Evolutionary conservation across 2,329 filamentous ascomycete species (phyloP).

Genomic region (Botrytis fabae): DNA sequence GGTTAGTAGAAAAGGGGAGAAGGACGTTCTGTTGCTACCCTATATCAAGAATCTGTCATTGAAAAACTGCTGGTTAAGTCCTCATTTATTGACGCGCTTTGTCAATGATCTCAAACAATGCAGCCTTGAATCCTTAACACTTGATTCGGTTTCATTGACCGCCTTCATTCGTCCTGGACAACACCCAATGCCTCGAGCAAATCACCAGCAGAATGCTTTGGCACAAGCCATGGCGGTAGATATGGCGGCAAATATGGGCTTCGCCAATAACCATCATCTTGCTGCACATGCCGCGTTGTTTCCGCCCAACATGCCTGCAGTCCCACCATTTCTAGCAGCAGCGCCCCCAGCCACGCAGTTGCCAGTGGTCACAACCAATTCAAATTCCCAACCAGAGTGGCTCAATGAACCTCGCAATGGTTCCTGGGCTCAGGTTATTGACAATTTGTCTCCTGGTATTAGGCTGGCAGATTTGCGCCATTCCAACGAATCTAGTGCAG

Average conservation of each 20-base stretch:
- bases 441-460: conserved; percentile 50
- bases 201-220: conserved; percentile 15
- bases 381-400: conserved; percentile 33
- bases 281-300: neutral
- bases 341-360: neutral
- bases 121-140: conserved; percentile 53
- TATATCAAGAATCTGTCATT: conserved; percentile 60
- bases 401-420: conserved; percentile 44
- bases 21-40: conserved; percentile 52
- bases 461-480: conserved; percentile 47
- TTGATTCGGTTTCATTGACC: conserved; percentile 66
- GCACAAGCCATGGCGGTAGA: conserved; percentile 17
- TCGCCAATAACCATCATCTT: neutral
- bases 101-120: conserved; percentile 50
- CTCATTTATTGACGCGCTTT: conserved; percentile 55
- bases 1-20: conserved; percentile 34
- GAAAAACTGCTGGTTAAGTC: conserved; percentile 68
- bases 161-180: conserved; percentile 43
- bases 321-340: conserved; percentile 4
- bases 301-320: conserved; percentile 1
- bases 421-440: conserved; percentile 53
- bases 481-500: conserved; percentile 39
- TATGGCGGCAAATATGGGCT: neutral
- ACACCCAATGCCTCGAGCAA: conserved; percentile 28
- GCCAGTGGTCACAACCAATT: conserved; percentile 18